phyloP scores from a whole-genome alignment of 345 rosid species.

The Populus euphratica region DNA sequence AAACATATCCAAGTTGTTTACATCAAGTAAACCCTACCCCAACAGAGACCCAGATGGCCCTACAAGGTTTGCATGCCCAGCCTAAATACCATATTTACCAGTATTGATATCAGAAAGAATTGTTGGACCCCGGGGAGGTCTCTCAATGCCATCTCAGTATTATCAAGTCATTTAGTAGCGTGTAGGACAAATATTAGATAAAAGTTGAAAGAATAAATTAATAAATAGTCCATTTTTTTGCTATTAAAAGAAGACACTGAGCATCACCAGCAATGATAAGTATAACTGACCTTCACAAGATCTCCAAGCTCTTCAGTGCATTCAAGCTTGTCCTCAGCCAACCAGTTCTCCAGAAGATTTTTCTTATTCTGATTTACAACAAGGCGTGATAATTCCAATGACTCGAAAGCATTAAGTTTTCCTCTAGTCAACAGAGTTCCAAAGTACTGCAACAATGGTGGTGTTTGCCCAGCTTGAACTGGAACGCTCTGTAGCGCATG shows the following conservation, averaged over 20 bases:
- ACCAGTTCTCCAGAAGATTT: constrained; percentile 89
- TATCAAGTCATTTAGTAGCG: background rate
- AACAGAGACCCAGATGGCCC: background rate
- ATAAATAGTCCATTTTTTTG: background rate
- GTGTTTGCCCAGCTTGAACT: constrained; percentile 94
- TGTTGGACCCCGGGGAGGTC: background rate
- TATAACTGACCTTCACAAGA: constrained; percentile 75
- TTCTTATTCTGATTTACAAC: constrained; percentile 95
- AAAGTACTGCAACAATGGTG: constrained; percentile 90
- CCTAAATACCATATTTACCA: background rate
- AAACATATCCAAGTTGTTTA: background rate
- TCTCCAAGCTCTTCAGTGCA: constrained; percentile 97
- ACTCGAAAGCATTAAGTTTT: constrained; percentile 89
- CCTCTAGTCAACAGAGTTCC: constrained; percentile 87
- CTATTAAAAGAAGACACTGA: background rate
- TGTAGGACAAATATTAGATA: background rate
- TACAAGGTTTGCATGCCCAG: background rate
- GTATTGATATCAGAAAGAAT: background rate
- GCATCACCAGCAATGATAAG: background rate
- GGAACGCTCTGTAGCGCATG: constrained; percentile 73
- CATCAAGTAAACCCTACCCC: background rate
- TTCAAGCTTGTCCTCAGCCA: constrained; percentile 93
- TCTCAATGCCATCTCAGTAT: background rate
- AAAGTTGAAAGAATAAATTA: background rate
- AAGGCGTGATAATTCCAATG: constrained; percentile 92